phyloP scores from a whole-genome alignment of 2,329 filamentous ascomycete species.

The Ophiostoma triangulosporum region DNA sequence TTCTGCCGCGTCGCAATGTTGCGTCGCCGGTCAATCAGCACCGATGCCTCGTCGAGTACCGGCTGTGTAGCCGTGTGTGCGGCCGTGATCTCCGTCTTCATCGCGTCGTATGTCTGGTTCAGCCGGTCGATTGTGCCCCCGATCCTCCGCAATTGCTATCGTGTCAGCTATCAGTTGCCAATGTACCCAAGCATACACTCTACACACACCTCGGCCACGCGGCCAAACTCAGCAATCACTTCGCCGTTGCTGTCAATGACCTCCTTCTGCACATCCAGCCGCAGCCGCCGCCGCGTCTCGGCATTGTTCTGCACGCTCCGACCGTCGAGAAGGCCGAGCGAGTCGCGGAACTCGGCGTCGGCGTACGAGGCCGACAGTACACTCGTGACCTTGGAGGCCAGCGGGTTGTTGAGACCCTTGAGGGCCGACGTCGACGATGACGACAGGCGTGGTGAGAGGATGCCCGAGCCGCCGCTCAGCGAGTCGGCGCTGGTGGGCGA shows the following conservation, averaged over 20 bases:
- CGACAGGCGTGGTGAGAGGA: constrained; percentile 21
- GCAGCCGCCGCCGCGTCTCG: constrained; percentile 64
- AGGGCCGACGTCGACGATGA: constrained; percentile 13
- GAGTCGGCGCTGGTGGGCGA: neutral
- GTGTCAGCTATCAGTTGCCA: no score
- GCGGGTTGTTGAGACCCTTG: constrained; percentile 31
- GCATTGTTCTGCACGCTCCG: constrained; percentile 59
- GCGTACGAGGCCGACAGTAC: constrained; percentile 87
- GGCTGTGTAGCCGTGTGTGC: constrained; percentile 62
- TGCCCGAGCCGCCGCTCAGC: constrained; percentile 7
- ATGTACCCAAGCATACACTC: neutral
- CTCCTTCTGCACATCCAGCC: constrained; percentile 77
- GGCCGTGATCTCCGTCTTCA: constrained; percentile 63
- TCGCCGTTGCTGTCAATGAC: constrained; percentile 86
- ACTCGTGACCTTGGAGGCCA: constrained; percentile 69
- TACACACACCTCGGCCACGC: constrained; percentile 63
- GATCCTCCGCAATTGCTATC: constrained; percentile 73
- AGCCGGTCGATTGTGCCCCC: constrained; percentile 64
- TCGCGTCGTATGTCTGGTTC: constrained; percentile 66
- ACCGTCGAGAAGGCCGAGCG: constrained; percentile 63
- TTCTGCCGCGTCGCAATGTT: constrained; percentile 70
- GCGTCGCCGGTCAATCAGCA: constrained; percentile 56
- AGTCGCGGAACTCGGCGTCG: constrained; percentile 81
- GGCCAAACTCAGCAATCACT: constrained; percentile 76
- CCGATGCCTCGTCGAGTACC: constrained; percentile 63